Conservation (phyloP, 768 basidiomycete genomes). For the Dendrothele bispora region DNA sequence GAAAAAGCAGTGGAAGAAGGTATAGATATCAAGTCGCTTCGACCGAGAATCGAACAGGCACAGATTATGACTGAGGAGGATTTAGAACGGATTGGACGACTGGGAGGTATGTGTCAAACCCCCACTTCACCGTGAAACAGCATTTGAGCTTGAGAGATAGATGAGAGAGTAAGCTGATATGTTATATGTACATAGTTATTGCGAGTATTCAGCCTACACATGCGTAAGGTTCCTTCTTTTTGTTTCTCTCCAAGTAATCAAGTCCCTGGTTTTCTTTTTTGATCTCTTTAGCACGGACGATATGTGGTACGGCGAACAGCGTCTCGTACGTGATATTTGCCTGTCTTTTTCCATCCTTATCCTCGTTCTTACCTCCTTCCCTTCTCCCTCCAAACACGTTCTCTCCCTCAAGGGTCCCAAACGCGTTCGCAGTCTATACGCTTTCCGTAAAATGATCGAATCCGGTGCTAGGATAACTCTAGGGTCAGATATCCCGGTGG, state of each 20-base stretch:
- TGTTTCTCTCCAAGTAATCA: not conserved
- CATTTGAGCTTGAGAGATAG: too few relatives aligned
- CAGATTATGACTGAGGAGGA: constrained; percentile 79
- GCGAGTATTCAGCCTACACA: constrained; percentile 91
- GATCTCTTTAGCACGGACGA: constrained; percentile 62
- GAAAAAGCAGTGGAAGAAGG: constrained; percentile 59
- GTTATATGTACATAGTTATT: constrained; percentile 60
- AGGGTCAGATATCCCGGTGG: constrained; percentile 91
- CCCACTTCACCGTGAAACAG: too few relatives aligned
- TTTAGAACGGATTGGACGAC: constrained; percentile 69
- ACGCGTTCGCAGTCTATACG: constrained; percentile 82
- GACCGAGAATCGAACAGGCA: constrained; percentile 88
- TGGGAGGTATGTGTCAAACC: constrained; percentile 71
- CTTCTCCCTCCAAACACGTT: too few relatives aligned
- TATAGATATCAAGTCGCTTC: constrained; percentile 57
- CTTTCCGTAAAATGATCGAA: constrained; percentile 76
- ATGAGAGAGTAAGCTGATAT: constrained; percentile 8
- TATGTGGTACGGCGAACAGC: constrained; percentile 88
- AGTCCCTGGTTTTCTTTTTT: too few relatives aligned
- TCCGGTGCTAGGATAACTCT: constrained; percentile 69
- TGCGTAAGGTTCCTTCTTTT: too few relatives aligned
- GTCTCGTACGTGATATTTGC: too few relatives aligned
- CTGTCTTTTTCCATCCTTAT: too few relatives aligned
- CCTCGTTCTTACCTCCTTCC: too few relatives aligned
- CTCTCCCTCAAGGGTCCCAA: constrained; percentile 54